phyloP scores from a whole-genome alignment of 2,329 filamentous ascomycete species.

The Tothia fuscella region DNA sequence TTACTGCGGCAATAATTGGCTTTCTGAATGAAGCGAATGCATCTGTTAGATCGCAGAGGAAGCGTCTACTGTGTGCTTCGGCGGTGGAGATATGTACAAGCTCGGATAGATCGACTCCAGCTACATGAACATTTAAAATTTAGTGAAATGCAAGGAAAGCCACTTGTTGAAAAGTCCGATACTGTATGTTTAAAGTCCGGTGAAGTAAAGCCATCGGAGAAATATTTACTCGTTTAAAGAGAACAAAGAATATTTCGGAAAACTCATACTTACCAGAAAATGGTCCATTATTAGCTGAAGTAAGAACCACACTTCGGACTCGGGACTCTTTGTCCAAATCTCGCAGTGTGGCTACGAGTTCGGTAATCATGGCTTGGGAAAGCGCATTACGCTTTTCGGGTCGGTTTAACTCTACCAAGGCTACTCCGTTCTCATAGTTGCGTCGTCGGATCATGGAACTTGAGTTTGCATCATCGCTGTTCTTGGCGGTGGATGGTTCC shows the following conservation, averaged over 20 bases:
- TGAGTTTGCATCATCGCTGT: too few species aligned
- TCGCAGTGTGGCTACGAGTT: slow-evolving; percentile 18
- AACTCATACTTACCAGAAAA: not conserved
- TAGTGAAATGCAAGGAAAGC: too few species aligned
- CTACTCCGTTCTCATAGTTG: slow-evolving; percentile 28
- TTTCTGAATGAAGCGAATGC: not conserved
- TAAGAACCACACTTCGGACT: not conserved
- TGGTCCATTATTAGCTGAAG: not conserved
- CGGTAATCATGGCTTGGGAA: slow-evolving; percentile 38
- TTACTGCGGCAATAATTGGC: slow-evolving; percentile 1
- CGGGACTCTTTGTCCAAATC: not conserved
- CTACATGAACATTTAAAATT: too few species aligned
- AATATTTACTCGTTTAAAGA: too few species aligned
- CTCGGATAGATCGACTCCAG: not conserved
- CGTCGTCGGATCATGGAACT: too few species aligned
- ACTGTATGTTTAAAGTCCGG: too few species aligned
- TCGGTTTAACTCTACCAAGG: slow-evolving; percentile 41
- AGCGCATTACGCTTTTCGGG: slow-evolving; percentile 48
- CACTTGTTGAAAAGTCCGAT: too few species aligned
- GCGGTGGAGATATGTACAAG: not conserved
- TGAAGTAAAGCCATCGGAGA: too few species aligned
- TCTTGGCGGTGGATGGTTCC: too few species aligned
- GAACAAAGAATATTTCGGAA: too few species aligned
- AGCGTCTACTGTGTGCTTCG: not conserved
- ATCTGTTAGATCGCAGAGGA: not conserved